Base-by-base conservation (phyloP, 768 basidiomycete species). In the Boletus tomentosulus region DNA sequence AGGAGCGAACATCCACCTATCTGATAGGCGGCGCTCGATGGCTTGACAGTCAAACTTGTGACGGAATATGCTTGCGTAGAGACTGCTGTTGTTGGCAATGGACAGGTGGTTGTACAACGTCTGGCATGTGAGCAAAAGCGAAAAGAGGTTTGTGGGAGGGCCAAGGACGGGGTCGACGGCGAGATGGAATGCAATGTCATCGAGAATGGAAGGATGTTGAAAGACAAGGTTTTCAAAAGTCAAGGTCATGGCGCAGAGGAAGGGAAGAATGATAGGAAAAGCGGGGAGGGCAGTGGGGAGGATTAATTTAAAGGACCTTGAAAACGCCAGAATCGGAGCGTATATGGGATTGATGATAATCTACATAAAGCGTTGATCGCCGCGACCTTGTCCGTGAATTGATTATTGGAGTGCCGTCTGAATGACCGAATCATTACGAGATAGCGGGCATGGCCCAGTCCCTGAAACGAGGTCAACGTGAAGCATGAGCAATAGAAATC, bases 1-100 rank as follows among this genome's bases (percentile, higher is more conserved):
- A 11, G 63, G 57, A 31, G 73, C 61, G 4, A 70, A 74, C 6
- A 68, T 59, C 72, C 76, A 77, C 45, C 69, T 60, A 41, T 63
- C 47, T 31, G 67, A 65, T 12, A 77, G 66, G 43, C 78, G 73
- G 47, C 77, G 74, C 31, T 57, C 59, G 39, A 73, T 63, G 13
- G 79, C 79, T 11, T 38, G 51, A 34, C 41, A 62, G 46, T 81
- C 78, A 46, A 81, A 81, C 55, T 78, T 79, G 61, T 62, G 60
- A 12, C 65, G 66, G 58, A 78, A 82, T 37, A 79, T 73, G 50
- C 66, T 63, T 15, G 76, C 76, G 53, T 76, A 78, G 22, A 79
- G 67, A 35, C 62, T 64, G 31, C 66, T 56, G 54, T 77, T 77
- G 55, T 67, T 65, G 56, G 62, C 48, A 37, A 71, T 62, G 13